Conservation (phyloP, 2,329 filamentous ascomycete genomes). For the Colletotrichum horii region DNA sequence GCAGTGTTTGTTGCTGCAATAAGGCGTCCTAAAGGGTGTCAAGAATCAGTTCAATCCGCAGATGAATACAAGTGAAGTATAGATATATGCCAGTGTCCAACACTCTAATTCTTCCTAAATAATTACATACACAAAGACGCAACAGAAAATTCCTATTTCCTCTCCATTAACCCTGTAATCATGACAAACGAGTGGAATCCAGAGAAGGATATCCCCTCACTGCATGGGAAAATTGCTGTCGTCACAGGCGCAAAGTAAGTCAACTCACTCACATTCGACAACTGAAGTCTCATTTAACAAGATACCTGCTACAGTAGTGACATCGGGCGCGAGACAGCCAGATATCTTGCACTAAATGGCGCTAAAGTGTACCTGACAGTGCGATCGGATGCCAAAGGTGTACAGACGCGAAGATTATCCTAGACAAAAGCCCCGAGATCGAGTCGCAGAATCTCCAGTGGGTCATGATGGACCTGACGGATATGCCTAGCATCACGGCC, state of each 20-base stretch:
- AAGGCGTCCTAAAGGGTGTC: too few relatives aligned
- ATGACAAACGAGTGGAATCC: background rate
- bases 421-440: background rate
- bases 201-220: constrained; percentile 12
- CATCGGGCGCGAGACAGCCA: constrained; percentile 26
- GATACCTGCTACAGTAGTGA: constrained; percentile 19
- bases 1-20: too few relatives aligned
- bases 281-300: too few relatives aligned
- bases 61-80: too few relatives aligned
- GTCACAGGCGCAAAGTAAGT: constrained; percentile 30
- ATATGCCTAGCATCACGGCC: constrained; percentile 20
- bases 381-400: constrained; percentile 24
- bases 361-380: constrained; percentile 29
- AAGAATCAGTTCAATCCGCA: too few relatives aligned
- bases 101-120: rapidly evolving
- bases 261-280: background rate
- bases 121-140: rapidly evolving
- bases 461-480: constrained; percentile 26
- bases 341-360: constrained; percentile 26
- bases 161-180: rapidly evolving
- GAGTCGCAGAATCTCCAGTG: constrained; percentile 18
- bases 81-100: background rate
- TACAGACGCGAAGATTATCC: background rate
- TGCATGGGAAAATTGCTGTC: constrained; percentile 26
- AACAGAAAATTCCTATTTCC: rapidly evolving